Evolutionary conservation across 2,329 filamentous ascomycete species (phyloP).

Genomic region (Colletotrichum tropicale): DNA sequence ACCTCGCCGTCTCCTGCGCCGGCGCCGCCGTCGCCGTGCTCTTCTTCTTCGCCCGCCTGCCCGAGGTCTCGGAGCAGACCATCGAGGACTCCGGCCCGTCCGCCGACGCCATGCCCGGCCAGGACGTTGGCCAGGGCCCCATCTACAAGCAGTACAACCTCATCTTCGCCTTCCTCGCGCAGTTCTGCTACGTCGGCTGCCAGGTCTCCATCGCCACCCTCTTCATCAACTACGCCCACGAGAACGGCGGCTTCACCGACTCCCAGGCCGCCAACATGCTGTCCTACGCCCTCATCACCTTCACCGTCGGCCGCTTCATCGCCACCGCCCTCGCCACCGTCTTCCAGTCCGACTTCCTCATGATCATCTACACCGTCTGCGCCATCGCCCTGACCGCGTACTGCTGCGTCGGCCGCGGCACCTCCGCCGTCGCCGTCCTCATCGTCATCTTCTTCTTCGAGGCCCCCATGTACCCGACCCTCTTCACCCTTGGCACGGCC

Average conservation of each 20-base stretch:
- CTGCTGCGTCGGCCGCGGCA: slow-evolving; percentile 41
- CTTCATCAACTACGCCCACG: slow-evolving; percentile 74
- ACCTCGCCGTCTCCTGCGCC: slow-evolving; percentile 74
- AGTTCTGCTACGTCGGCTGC: slow-evolving; percentile 80
- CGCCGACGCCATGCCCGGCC: slow-evolving; percentile 9
- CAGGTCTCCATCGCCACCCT: slow-evolving; percentile 70
- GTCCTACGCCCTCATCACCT: slow-evolving; percentile 40
- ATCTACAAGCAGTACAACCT: slow-evolving; percentile 75
- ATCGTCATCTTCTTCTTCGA: slow-evolving; percentile 62
- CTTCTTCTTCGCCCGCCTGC: slow-evolving; percentile 72
- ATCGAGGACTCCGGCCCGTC: slow-evolving; percentile 29
- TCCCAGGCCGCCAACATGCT: slow-evolving; percentile 25
- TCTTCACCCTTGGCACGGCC: slow-evolving; percentile 62
- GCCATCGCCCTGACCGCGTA: slow-evolving; percentile 42
- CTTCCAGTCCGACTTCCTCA: slow-evolving; percentile 38
- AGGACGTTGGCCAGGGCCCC: slow-evolving; percentile 62
- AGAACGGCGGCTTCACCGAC: slow-evolving; percentile 52
- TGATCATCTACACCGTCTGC: slow-evolving; percentile 39
- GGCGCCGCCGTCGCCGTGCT: slow-evolving; percentile 68
- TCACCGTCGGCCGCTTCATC: slow-evolving; percentile 58
- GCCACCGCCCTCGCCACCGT: slow-evolving; percentile 56
- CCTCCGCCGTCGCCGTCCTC: slow-evolving; percentile 58
- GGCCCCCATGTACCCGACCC: slow-evolving; percentile 62
- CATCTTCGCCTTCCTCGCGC: slow-evolving; percentile 78
- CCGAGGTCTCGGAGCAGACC: slow-evolving; percentile 68